Base-by-base conservation (phyloP, 208 protist species). In the Polymyxa betae region DNA sequence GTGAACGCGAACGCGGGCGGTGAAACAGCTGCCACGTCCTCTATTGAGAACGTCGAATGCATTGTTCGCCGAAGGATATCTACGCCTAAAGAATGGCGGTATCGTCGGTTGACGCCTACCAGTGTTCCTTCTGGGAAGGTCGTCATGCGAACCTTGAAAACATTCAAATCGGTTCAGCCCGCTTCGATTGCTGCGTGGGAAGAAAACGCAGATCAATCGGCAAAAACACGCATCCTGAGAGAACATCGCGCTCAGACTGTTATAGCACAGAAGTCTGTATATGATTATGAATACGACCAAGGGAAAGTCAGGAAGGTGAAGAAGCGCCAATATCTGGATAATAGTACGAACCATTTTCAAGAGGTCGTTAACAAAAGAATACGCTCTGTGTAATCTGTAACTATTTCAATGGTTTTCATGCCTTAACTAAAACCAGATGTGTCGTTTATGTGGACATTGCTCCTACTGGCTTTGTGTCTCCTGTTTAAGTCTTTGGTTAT, bases 271-370 rank as follows among this genome's bases (percentile, higher is more conserved):
- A 5, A n/a, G 12, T 45, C 72, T n/a, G 72, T 38, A 38, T 82
- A n/a, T 5, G 72, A 82, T 43, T 20, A 5, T 35, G 72, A 82
- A 45, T 82, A 82, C n/a, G 72, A 82, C 35, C 5, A 43, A 35
- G 72, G 72, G 16, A 82, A 43, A n/a, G 10, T 43, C 12, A 82
- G 40, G 72, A 82, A 82, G 40, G 72, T 82, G 72, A 82, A 82
- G n/a, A 60, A 60, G 49, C 49, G 49, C 5, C 5, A 60, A 24
- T 5, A 5, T 60, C 12, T 29, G 24, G 12, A 60, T 5, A 29
- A 5, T 5, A 29, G 12, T 29, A 60, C 49, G 5, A 60, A 60
- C 49, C 49, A 5, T 5, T 60, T 60, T 24, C 49, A 60, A 60
- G 49, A 60, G 12, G 5, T 60, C 24, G 49, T 60, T 24, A 60